Percentiles rank a stretch among this genome's conserved stretches.
phyloP scores from a whole-genome alignment of 805 yeast species.

The Vanderwaltozyma polyspora region DNA sequence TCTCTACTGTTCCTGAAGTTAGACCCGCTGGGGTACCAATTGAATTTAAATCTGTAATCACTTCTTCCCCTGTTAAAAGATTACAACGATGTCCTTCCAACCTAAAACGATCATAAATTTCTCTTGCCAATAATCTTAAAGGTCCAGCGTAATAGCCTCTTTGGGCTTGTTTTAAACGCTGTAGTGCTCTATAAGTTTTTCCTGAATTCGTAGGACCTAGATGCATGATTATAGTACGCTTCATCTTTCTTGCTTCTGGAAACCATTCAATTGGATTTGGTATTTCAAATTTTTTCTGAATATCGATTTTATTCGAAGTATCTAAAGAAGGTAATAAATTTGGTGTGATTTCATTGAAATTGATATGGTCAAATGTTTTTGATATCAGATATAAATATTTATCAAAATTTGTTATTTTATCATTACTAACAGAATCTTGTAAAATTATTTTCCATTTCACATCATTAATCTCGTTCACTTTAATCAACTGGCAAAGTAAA shows the following conservation, averaged over 20 bases:
- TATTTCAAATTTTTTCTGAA: slow-evolving; percentile 29
- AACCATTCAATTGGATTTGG: slow-evolving; percentile 66
- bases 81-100: slow-evolving; percentile 61
- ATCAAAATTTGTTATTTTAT: slow-evolving; percentile 1
- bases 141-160: slow-evolving; percentile 95
- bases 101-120: slow-evolving; percentile 74
- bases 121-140: slow-evolving; percentile 78
- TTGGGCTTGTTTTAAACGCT: slow-evolving; percentile 49
- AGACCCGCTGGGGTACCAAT: slow-evolving; percentile 64
- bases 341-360: slow-evolving; percentile 19
- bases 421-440: background rate
- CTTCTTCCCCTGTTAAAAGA: slow-evolving; percentile 91
- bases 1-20: slow-evolving; percentile 85
- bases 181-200: slow-evolving; percentile 75
- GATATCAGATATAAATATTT: slow-evolving; percentile 10
- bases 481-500: slow-evolving; percentile 1
- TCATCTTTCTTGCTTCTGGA: slow-evolving; percentile 72
- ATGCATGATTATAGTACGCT: slow-evolving; percentile 76
- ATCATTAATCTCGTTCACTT: slow-evolving; percentile 5
- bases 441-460: slow-evolving; percentile 8
- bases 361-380: slow-evolving; percentile 11
- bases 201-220: slow-evolving; percentile 98
- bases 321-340: slow-evolving; percentile 8
- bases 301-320: slow-evolving; percentile 2
- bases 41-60: slow-evolving; percentile 56